Evolutionary conservation across 352 stramenopile genomes (phyloP), one percentile per base, ranked within the genome.

Genomic region (Globisporangium mamillatum): DNA sequence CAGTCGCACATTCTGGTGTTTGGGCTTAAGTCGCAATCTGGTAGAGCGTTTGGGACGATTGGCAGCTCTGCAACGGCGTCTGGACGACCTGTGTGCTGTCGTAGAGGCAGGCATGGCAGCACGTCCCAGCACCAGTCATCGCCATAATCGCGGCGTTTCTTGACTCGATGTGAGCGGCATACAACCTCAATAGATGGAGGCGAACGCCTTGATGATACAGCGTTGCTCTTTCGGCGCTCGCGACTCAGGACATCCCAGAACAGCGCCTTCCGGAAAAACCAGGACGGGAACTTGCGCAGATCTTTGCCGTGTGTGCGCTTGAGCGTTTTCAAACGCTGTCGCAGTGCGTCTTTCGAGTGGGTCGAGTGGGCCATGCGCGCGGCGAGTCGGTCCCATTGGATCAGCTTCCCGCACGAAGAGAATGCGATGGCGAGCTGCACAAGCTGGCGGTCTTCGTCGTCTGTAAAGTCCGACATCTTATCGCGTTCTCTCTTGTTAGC

Each of bases 271-370:
- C 66, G 75, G 22, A 85, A 88, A 67, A 72, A 88, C 77, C 80
- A 80, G 8, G 14, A 7, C 1, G 75, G 78, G 27, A 88, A 88
- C 0, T 69, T 22, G 9, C 67, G 63, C 10, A 86, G 20, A 16
- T 77, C 57, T 24, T 34, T 46, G 27, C 75, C 77, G 38, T 88
- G 60, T 1, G 72, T 86, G n/a, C 78, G 76, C 53, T 88, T 88
- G 5, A 88, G 70, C 2, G 80, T 88, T 50, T 88, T 88, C 4
- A 88, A 70, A 18, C 80, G 80, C 70, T 86, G 80, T 2, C 68
- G 76, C 12, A 88, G 66, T 9, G 56, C 71, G 3, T 77, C 63
- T 48, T 85, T 85, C 0, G 63, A 52, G 44, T 84, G 79, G 34
- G 67, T 68, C 2, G 66, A 69, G 50, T 29, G 27, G 52, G 66